Base-by-base conservation (phyloP, 441 rosid genomes). In the Gossypium davidsonii region DNA sequence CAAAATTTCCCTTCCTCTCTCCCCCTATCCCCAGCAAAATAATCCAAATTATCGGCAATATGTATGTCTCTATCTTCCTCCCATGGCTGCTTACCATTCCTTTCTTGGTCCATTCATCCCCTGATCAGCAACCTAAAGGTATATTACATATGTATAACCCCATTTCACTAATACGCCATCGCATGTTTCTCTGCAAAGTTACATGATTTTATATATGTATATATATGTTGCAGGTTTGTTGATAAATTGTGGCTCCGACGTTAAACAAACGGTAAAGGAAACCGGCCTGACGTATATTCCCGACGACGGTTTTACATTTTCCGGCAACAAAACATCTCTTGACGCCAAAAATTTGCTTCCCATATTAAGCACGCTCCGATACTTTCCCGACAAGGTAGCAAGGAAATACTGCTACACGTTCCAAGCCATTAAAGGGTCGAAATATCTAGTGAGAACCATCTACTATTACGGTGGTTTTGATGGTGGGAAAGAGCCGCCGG, bases 401-500 rank as follows among this genome's bases (percentile, higher is more conserved):
- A 67, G 87, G 23, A 94, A 92, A 60, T 88, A 82, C 70, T 94
- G 98, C 81, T 92, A 85, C 49, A 77, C 59, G 15, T 75, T 92
- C 70, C 88, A 87, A 0, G 86, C 77, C 25, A 70, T 76, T 67
- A 80, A 81, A 76, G 90, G 93, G 37, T 85, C 80, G 68, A 94
- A 86, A 77, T 89, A 89, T 79, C 80, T 94, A 2, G 82, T 90
- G 11, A 83, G 92, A 69, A 92, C 93, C 11, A 83, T 89, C 1
- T 94, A 87, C 70, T 94, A 76, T 71, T 94, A 92, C 71, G 98
- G 97, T 9, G 84, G 84, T 28, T 94, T 82, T 23, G 96, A 92
- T 69, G 97, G 97, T 7, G 88, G 94, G 51, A 75, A 75, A 6
- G 80, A 72, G 58, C 96, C 98, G 0, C 97, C 98, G 0, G 95